phyloP scores from a whole-genome alignment of 768 basidiomycete genomes.

The Scleroderma citrinum region DNA sequence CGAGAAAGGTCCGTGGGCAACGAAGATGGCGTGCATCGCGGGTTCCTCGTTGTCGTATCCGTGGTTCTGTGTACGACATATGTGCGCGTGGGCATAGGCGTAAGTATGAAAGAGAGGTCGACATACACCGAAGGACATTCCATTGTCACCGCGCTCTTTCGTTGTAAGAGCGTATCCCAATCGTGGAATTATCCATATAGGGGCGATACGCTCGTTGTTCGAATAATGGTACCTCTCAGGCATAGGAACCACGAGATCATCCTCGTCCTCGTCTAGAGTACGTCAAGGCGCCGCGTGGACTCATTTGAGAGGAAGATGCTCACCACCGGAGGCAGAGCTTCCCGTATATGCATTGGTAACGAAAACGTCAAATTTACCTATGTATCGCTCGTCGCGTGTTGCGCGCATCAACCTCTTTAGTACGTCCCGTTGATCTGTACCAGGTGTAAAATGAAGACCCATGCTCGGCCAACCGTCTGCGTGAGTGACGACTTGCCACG shows the following conservation, averaged over 20 bases:
- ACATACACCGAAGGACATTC: constrained; percentile 75
- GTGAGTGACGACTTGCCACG: constrained; percentile 36
- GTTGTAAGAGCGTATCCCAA: constrained; percentile 78
- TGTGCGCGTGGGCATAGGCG: not conserved
- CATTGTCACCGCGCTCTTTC: constrained; percentile 47
- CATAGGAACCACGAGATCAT: constrained; percentile 42
- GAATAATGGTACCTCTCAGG: constrained; percentile 75
- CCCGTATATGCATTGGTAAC: constrained; percentile 17
- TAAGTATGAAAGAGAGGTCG: not conserved
- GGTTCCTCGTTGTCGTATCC: constrained; percentile 80
- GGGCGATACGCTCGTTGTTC: constrained; percentile 72
- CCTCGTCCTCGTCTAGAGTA: constrained; percentile 2
- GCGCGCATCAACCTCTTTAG: constrained; percentile 50
- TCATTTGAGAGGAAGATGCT: not conserved
- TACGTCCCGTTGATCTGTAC: constrained; percentile 52
- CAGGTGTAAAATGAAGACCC: constrained; percentile 67
- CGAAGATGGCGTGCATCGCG: constrained; percentile 86
- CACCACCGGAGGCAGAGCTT: constrained; percentile 6
- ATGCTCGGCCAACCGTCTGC: constrained; percentile 88
- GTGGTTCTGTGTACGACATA: constrained; percentile 63
- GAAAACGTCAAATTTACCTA: constrained; percentile 59
- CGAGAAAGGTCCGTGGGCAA: constrained; percentile 88
- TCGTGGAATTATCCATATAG: constrained; percentile 78
- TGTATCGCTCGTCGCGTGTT: constrained; percentile 35
- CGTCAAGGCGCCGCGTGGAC: no score